Evolutionary conservation across 768 basidiomycete genomes (phyloP).

Genomic region (Amanita rimosa): DNA sequence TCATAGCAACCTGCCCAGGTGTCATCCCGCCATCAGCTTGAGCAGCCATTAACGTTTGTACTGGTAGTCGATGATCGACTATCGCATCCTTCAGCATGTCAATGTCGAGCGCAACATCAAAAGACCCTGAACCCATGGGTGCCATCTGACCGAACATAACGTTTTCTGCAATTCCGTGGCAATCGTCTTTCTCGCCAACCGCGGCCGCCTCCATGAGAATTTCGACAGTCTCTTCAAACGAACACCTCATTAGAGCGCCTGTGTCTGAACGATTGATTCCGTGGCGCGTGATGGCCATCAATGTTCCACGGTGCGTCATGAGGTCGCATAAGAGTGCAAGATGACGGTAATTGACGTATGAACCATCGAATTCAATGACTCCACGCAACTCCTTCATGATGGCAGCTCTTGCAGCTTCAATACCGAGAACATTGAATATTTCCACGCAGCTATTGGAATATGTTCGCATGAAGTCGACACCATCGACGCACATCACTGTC

Average conservation of each 20-base stretch:
- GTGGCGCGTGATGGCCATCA: conserved; percentile 99
- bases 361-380: conserved; percentile 99
- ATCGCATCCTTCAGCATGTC: conserved; percentile 99
- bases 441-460: conserved; percentile 97
- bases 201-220: conserved; percentile 98
- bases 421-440: conserved; percentile 88
- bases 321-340: conserved; percentile 93
- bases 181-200: conserved; percentile 96
- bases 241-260: conserved; percentile 97
- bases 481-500: conserved; percentile 90
- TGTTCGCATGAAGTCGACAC: conserved; percentile 87
- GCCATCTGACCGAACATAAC: conserved; percentile 99
- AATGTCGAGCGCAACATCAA: conserved; percentile 92
- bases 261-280: conserved; percentile 99
- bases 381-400: conserved; percentile 89
- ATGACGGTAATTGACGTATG: conserved; percentile 98
- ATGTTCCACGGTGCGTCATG: conserved; percentile 90
- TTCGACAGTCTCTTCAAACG: conserved; percentile 99
- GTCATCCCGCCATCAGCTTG: conserved; percentile 85
- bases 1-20: conserved; percentile 87
- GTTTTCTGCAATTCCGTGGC: conserved; percentile 97
- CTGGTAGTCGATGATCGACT: conserved; percentile 88
- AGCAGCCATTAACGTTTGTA: conserved; percentile 68
- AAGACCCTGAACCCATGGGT: conserved; percentile 98
- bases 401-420: conserved; percentile 92